phyloP scores from a whole-genome alignment of 176 grass and related monocot genomes.

The Carex myosuroides region DNA sequence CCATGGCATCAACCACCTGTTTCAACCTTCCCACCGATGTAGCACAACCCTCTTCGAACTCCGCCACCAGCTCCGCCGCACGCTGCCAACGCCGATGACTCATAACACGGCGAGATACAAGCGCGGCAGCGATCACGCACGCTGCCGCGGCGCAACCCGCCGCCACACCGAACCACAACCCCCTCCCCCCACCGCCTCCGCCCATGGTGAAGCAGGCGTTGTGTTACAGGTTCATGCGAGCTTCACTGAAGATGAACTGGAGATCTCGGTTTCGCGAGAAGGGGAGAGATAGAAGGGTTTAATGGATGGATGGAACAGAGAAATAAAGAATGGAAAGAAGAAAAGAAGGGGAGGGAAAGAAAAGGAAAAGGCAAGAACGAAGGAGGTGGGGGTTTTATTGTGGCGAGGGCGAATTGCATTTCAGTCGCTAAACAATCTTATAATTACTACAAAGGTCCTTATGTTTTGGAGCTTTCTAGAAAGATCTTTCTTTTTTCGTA shows the following conservation, averaged over 20 bases:
- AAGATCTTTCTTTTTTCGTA: neutral
- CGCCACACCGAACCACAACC: conserved; percentile 27
- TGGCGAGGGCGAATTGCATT: neutral
- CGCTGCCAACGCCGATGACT: conserved; percentile 25
- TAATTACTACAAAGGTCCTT: neutral
- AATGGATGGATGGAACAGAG: conserved; percentile 28
- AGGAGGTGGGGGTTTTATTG: conserved; percentile 2
- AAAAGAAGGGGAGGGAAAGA: neutral
- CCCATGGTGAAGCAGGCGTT: conserved; percentile 7
- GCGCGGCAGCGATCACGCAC: conserved; percentile 28
- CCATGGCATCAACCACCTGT: conserved; percentile 43
- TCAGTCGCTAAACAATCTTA: neutral
- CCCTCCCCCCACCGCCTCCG: conserved; percentile 24
- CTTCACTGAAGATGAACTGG: neutral
- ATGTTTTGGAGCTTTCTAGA: neutral
- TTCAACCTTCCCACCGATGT: conserved; percentile 33
- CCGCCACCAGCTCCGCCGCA: conserved; percentile 23
- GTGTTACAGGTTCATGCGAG: neutral
- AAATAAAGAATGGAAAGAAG: neutral
- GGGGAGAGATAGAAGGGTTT: conserved; percentile 9
- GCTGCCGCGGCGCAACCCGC: conserved; percentile 31
- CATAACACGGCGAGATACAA: conserved; percentile 27
- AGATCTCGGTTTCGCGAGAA: conserved; percentile 7
- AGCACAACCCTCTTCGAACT: conserved; percentile 23
- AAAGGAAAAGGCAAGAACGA: neutral